Conservation (phyloP, 2,329 filamentous ascomycete genomes). For the Verticillium nonalfalfae region DNA sequence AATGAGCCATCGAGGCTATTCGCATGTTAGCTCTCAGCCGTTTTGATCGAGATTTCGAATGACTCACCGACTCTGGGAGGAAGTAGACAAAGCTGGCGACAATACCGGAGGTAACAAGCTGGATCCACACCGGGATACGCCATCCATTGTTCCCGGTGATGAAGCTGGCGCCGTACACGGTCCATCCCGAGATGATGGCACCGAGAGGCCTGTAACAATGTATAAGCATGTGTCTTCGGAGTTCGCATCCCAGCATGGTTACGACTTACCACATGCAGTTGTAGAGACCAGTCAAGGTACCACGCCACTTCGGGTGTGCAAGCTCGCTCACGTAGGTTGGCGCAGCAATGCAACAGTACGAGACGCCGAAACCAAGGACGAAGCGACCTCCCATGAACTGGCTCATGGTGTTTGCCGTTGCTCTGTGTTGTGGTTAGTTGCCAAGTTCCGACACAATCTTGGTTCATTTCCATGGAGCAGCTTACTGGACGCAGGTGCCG, state of each 20-base stretch:
- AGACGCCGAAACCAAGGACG: conserved; percentile 44
- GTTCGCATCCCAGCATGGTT: too few species aligned
- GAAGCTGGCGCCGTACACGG: conserved; percentile 42
- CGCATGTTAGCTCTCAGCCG: not conserved
- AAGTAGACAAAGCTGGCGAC: conserved; percentile 34
- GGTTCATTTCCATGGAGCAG: not conserved
- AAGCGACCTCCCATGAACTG: conserved; percentile 47
- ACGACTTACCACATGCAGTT: conserved; percentile 39
- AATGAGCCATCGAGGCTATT: conserved; percentile 33
- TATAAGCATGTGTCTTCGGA: not conserved
- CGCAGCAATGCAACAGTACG: conserved; percentile 40
- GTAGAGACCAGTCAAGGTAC: conserved; percentile 45
- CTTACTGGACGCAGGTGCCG: conserved; percentile 28
- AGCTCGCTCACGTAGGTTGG: conserved; percentile 47
- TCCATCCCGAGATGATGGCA: conserved; percentile 47
- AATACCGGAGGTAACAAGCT: conserved; percentile 42
- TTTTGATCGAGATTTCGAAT: fast-evolving
- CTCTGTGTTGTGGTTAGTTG: conserved; percentile 13
- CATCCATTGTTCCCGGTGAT: conserved; percentile 31
- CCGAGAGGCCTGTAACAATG: conserved; percentile 23
- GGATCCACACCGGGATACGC: conserved; percentile 44
- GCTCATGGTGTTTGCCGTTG: conserved; percentile 29
- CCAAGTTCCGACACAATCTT: not conserved
- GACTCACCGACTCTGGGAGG: conserved; percentile 33
- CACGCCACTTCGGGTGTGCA: conserved; percentile 43